Percentiles rank a stretch among this genome's conserved stretches.
These are phyloP conservation scores for Agrostemma githago DNA, from an alignment of 148 eudicot species.

Conservation along the genomic window DNA sequence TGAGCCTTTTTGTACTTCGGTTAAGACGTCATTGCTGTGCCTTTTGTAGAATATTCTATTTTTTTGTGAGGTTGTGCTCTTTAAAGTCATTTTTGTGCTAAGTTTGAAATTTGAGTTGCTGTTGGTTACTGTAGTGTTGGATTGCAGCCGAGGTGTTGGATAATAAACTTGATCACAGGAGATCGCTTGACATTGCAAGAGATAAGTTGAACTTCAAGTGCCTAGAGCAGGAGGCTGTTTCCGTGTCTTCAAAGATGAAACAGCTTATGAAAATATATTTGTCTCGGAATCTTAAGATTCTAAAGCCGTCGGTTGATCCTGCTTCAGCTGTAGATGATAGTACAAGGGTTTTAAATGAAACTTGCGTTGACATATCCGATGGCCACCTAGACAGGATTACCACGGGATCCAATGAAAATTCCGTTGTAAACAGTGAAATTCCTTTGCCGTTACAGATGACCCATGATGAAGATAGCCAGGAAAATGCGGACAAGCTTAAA, in stretches of 20 bases:
- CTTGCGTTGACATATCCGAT: constrained; percentile 5
- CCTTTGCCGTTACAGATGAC: constrained; percentile 2
- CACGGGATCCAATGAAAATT: constrained; percentile 27
- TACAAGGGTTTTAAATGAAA: constrained; percentile 22
- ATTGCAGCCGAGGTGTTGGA: constrained; percentile 53
- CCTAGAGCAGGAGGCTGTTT: constrained; percentile 44
- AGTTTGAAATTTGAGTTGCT: background rate
- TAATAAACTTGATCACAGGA: constrained; percentile 49
- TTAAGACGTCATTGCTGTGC: background rate
- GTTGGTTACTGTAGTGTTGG: constrained; percentile 60
- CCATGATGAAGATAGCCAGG: constrained; percentile 17
- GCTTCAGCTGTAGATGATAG: constrained; percentile 15
- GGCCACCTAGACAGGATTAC: constrained; percentile 12
- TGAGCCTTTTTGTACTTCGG: background rate
- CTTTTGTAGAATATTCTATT: background rate
- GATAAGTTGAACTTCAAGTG: constrained; percentile 50
- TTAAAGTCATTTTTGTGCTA: background rate
- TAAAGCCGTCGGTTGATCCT: constrained; percentile 16
- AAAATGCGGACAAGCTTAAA: constrained; percentile 24
- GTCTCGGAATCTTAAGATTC: constrained; percentile 24
- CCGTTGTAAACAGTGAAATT: constrained; percentile 2
- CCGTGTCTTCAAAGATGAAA: constrained; percentile 43
- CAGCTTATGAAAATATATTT: constrained; percentile 43
- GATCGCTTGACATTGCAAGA: constrained; percentile 46
- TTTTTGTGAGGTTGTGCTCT: background rate